Base-by-base conservation (phyloP, 805 yeast species). In the Candida insectorum region DNA sequence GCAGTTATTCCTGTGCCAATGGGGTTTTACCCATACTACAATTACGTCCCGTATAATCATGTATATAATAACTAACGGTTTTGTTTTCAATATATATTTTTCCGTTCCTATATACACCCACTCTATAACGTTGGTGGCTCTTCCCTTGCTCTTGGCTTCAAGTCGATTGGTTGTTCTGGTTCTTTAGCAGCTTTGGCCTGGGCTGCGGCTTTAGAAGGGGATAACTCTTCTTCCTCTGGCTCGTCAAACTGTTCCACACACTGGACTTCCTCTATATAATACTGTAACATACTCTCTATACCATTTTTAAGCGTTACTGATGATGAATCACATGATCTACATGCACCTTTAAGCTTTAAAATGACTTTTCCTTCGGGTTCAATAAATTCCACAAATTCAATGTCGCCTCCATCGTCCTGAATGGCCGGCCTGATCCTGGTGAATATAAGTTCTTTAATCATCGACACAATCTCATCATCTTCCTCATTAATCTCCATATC, bases 331-430 rank as follows among this genome's bases (percentile, higher is more conserved):
- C 87, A 80, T n/a, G 83, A 74, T 49, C 84, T 70, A 51, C 87
- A 80, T 1, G 86, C 86, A 20, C 87, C 87, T 52, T 72, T 72
- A 33, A 80, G 63, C 52, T 72, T 72, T 47, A 80, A 65, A 35
- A 62, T 69, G 1, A 79, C 85, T 1, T 72, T 67, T 6, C 87
- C 87, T 3, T 63, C 51, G 6, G 69, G 70, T 40, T 76, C 79
- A 13, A 43, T 45, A 48, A 80, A 79, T 1, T 65, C 62, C 21
- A 81, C 77, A 56, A 79, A 80, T 47, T 79, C 85, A 28, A 80
- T 73, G 49, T 80, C 87, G 4, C 87, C 87, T 28, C 87, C 87
- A 48, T 80, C 87, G 40, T 80, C 87, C 51, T 79, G 85, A 40
- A 80, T 69, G 0, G 86, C 85, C 2, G 87, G 87, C 52, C 83